Evolutionary conservation across 352 stramenopile genomes (phyloP).

Genomic region (Pythium rishiriense): DNA sequence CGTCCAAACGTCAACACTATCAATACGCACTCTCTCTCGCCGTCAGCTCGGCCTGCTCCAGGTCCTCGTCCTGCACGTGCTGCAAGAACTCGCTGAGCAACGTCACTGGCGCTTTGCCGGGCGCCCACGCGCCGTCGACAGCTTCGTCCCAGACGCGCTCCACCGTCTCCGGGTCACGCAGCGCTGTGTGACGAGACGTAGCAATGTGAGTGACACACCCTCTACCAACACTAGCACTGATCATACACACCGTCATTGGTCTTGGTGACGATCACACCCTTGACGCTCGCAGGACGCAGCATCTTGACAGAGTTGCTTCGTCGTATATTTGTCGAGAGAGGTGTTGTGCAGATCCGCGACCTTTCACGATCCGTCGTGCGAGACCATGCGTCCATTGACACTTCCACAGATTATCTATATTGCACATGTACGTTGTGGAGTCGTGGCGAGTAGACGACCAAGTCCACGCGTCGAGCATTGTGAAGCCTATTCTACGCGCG

Average conservation of each 20-base stretch:
- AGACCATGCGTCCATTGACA: neutral
- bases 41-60: slow-evolving; percentile 46
- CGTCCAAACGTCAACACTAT: neutral
- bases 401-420: neutral
- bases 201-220: neutral
- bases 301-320: slow-evolving; percentile 23
- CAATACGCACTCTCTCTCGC: slow-evolving; percentile 54
- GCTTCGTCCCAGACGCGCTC: slow-evolving; percentile 64
- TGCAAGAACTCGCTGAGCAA: slow-evolving; percentile 58
- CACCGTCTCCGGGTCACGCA: slow-evolving; percentile 43
- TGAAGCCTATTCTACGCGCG: too few species aligned
- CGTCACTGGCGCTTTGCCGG: slow-evolving; percentile 55
- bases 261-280: slow-evolving; percentile 33
- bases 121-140: slow-evolving; percentile 60
- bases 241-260: slow-evolving; percentile 26
- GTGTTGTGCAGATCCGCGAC: slow-evolving; percentile 17
- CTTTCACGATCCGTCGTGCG: slow-evolving; percentile 26
- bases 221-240: too few species aligned
- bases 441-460: too few species aligned
- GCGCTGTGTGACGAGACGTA: slow-evolving; percentile 2
- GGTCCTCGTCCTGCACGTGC: slow-evolving; percentile 57
- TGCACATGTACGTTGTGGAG: too few species aligned
- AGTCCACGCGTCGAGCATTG: too few species aligned
- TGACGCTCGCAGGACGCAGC: slow-evolving; percentile 34
- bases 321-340: too few species aligned